A percentile compares a stretch with the other conserved stretches of the same genome.
Conservation (phyloP, 2,329 filamentous ascomycete genomes). For the Helicocarpus griseus region DNA sequence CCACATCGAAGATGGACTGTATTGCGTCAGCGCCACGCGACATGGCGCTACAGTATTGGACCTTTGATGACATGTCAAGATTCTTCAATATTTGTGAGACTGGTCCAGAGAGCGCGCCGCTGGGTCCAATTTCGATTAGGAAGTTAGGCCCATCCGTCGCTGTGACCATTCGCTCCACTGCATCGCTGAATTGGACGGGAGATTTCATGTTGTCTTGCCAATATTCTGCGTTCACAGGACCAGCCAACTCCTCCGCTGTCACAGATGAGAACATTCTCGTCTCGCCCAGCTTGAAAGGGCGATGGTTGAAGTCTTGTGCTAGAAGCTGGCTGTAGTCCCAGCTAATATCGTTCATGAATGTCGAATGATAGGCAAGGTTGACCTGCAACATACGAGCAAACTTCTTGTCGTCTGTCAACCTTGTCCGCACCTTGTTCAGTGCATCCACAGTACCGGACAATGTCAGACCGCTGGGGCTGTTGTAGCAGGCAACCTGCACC, state of each 20-base stretch:
- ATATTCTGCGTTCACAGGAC: background rate
- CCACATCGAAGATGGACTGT: conserved; percentile 1
- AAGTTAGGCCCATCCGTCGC: conserved; percentile 1
- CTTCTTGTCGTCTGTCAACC: conserved; percentile 6
- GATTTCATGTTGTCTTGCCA: background rate
- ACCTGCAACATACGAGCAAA: conserved; percentile 5
- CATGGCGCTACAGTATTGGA: background rate
- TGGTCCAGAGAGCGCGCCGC: conserved; percentile 12
- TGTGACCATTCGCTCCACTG: background rate
- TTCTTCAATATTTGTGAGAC: conserved; percentile 11
- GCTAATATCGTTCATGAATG: conserved; percentile 4
- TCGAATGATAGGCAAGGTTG: conserved; percentile 6
- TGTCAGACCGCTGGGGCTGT: conserved; percentile 4
- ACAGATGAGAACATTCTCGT: background rate
- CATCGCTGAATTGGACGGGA: conserved; percentile 1
- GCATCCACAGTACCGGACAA: conserved; percentile 3
- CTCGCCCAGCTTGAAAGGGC: background rate
- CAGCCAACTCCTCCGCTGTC: background rate
- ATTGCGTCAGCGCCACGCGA: conserved; percentile 6
- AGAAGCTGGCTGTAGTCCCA: conserved; percentile 1
- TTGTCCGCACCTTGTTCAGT: background rate
- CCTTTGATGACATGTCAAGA: background rate
- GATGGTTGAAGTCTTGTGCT: background rate
- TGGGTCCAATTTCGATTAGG: conserved; percentile 17
- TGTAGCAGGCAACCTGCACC: conserved; percentile 3